phyloP scores from a whole-genome alignment of 257 asterid species.

The Petrea volubilis region DNA sequence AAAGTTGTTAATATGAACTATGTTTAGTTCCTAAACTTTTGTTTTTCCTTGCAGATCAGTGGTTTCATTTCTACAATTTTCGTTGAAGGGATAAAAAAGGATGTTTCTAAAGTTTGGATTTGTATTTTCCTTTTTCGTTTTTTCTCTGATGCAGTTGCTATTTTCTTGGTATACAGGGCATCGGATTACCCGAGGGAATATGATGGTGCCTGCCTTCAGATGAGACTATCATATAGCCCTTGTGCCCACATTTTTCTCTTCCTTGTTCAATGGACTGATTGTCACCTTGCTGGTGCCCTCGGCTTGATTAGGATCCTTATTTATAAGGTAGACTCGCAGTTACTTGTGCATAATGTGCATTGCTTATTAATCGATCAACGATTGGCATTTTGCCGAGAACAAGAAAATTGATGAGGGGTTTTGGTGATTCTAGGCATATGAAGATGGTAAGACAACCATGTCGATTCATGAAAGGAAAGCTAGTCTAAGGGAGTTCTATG shows the following conservation, averaged over 20 bases:
- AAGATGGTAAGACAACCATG: constrained; percentile 84
- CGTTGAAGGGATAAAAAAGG: background rate
- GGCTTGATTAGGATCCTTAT: constrained; percentile 80
- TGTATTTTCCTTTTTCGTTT: background rate
- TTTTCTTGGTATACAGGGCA: constrained; percentile 58
- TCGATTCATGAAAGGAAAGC: constrained; percentile 80
- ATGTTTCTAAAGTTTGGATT: background rate
- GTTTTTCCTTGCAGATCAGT: background rate
- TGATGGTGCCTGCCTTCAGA: constrained; percentile 85
- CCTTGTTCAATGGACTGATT: constrained; percentile 93
- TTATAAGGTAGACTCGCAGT: constrained; percentile 57
- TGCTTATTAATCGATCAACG: background rate
- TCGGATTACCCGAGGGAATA: constrained; percentile 72
- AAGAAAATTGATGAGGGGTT: constrained; percentile 23
- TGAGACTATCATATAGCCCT: constrained; percentile 95
- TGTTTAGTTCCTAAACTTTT: background rate
- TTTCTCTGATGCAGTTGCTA: background rate
- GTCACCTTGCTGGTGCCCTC: constrained; percentile 86
- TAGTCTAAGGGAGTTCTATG: constrained; percentile 76
- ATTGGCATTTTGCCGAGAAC: background rate
- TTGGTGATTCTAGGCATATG: constrained; percentile 62
- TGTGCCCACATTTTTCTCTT: constrained; percentile 82
- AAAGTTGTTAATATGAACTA: background rate
- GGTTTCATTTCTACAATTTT: constrained; percentile 5
- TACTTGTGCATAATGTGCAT: background rate